Conservation (phyloP, 805 yeast species). For the Lipomyces mesembrius region DNA sequence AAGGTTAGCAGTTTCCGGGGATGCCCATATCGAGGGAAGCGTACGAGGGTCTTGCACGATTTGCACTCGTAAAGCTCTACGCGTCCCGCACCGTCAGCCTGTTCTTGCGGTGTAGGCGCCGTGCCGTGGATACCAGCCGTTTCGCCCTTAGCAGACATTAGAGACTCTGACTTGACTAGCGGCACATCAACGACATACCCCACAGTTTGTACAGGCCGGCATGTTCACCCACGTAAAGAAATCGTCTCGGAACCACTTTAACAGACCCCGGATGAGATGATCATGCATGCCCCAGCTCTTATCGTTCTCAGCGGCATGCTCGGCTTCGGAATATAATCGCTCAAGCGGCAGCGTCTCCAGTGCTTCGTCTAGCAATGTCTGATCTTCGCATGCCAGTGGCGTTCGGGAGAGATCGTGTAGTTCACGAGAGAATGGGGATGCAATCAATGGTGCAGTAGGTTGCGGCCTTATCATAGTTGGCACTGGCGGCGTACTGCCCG, state of each 20-base stretch:
- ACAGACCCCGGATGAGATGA: slow-evolving; percentile 58
- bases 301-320: slow-evolving; percentile 45
- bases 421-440: slow-evolving; percentile 9
- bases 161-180: not conserved
- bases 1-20: slow-evolving; percentile 65
- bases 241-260: slow-evolving; percentile 72
- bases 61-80: slow-evolving; percentile 70
- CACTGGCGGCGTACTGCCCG: not conserved
- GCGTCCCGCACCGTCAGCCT: slow-evolving; percentile 55
- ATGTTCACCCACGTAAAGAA: slow-evolving; percentile 85
- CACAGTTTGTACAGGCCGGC: slow-evolving; percentile 65
- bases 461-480: not conserved
- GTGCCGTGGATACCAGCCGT: slow-evolving; percentile 49
- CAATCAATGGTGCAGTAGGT: not conserved
- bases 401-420: slow-evolving; percentile 19
- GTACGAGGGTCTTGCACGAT: slow-evolving; percentile 52
- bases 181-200: slow-evolving; percentile 34
- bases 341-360: slow-evolving; percentile 67
- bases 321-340: slow-evolving; percentile 64
- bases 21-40: slow-evolving; percentile 80
- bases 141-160: slow-evolving; percentile 45
- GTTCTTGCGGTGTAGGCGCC: slow-evolving; percentile 54
- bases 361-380: slow-evolving; percentile 57
- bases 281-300: slow-evolving; percentile 56
- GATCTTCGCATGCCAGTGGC: slow-evolving; percentile 51